Evolutionary conservation across 352 stramenopile genomes (phyloP), one percentile per base, ranked within the genome.

Genomic region (Phytophthora brassicae): DNA sequence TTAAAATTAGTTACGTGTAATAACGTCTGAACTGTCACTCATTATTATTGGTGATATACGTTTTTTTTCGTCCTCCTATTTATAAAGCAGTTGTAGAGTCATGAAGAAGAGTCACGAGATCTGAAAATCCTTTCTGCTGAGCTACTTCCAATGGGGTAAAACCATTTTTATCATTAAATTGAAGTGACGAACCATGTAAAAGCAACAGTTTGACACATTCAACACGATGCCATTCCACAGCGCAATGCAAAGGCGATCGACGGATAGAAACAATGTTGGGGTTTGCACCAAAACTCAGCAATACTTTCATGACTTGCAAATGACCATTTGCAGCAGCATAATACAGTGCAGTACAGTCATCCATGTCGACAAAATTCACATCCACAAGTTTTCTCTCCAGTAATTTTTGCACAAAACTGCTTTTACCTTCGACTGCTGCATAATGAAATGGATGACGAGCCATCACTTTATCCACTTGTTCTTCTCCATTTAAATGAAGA

Each of bases 371-470:
- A 39, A 93, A 52, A 56, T 90, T 83, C 16, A 89, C 76, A 36
- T 90, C 71, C 41, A 89, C 82, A 31, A 93, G 81, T 14, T 75
- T 31, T 14, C 67, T 70, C 8, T 66, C 56, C 33, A 93, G 64
- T 60, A 93, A 65, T 33, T 77, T 70, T 36, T 68, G 51, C 19
- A 90, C 61, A 41, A 93, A 91, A 38, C 59, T 62, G 1, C 71
- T 38, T 26, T 87, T 79, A 44, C 84, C 84, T 46, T 93, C 84
- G 7, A 93, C 80, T 0, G 83, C 81, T 0, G 84, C 84, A 56
- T 91, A 93, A 54, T 93, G 84, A 70, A 93, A 91, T 35, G 84
- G 80, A 50, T 91, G 81, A 22, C 84, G 71, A n/a, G 81, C 82
- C 75, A 90, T 89, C 20, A 93, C 82, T 26, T 84, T 87, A 56